A percentile compares a stretch with the other conserved stretches of the same genome.
Evolutionary conservation across 495 filamentous ascomycete genomes (phyloP).

Genomic region (Platismatia glauca): DNA sequence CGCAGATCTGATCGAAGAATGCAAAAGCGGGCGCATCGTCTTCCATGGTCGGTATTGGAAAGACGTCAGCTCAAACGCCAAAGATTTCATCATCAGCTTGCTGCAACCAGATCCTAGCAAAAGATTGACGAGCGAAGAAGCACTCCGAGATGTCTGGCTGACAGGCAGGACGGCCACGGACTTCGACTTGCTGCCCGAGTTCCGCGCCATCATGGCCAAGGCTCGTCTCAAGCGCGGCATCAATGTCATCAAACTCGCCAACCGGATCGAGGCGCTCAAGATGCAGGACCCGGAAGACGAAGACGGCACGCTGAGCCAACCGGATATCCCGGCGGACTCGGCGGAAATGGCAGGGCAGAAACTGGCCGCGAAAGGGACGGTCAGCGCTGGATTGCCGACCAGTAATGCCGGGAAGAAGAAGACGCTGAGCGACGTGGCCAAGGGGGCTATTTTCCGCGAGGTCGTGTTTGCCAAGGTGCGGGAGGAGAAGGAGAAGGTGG

Average conservation of each 20-base stretch:
- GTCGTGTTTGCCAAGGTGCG: constrained; percentile 95
- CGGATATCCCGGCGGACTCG: constrained; percentile 54
- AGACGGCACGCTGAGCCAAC: constrained; percentile 54
- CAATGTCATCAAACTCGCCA: constrained; percentile 91
- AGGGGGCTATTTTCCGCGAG: constrained; percentile 89
- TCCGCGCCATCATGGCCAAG: constrained; percentile 87
- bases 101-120: constrained; percentile 71
- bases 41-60: constrained; percentile 99
- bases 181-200: constrained; percentile 94
- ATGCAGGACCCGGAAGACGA: constrained; percentile 88
- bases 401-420: constrained; percentile 41
- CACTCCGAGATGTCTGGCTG: constrained; percentile 81
- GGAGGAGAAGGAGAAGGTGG: constrained; percentile 82
- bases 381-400: constrained; percentile 22
- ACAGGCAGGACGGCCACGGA: constrained; percentile 83
- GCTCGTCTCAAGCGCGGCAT: constrained; percentile 87
- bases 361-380: constrained; percentile 27
- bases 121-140: constrained; percentile 71
- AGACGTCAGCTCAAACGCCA: constrained; percentile 91
- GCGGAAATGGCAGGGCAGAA: constrained; percentile 34
- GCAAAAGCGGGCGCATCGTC: constrained; percentile 74
- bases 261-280: constrained; percentile 93
- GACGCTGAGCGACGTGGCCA: constrained; percentile 65
- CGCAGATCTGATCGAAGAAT: constrained; percentile 91
- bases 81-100: constrained; percentile 81